These are phyloP conservation scores for Trametes polyzona DNA, from an alignment of 1,284 basidiomycete genomes.

Conservation along the genomic window DNA sequence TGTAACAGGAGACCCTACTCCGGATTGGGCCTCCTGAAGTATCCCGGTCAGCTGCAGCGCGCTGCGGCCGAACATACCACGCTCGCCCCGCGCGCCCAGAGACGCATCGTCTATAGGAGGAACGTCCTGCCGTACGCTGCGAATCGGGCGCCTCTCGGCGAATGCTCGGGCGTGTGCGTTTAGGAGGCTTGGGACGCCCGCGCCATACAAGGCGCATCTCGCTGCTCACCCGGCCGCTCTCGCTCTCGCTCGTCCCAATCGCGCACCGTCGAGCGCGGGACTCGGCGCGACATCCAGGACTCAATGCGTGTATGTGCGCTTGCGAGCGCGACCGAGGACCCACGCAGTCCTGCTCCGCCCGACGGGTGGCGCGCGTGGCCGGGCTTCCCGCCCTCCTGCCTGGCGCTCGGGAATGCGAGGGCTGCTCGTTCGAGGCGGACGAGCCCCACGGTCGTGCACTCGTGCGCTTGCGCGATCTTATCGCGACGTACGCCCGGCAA, in stretches of 20 bases:
- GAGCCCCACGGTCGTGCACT: conserved; percentile 12
- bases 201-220: conserved; percentile 6
- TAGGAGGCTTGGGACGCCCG: conserved; percentile 11
- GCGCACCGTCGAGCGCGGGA: no score
- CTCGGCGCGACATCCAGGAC: no score
- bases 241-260: neutral
- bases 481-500: conserved; percentile 1
- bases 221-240: neutral
- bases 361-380: conserved; percentile 14
- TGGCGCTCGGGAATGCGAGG: conserved; percentile 11
- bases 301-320: no score
- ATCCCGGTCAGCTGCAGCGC: conserved; percentile 19
- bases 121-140: conserved; percentile 13
- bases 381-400: conserved; percentile 17
- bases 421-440: conserved; percentile 3
- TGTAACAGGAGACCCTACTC: no score
- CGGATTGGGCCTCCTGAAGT: conserved; percentile 9
- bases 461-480: conserved; percentile 18
- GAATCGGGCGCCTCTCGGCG: conserved; percentile 16
- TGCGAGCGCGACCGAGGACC: neutral
- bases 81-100: neutral
- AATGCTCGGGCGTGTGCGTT: conserved; percentile 27
- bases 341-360: conserved; percentile 4
- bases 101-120: neutral
- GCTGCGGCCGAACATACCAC: conserved; percentile 18